Evolutionary conservation across 805 yeast genomes (phyloP).

Genomic region (Tetrapisispora arboricola): DNA sequence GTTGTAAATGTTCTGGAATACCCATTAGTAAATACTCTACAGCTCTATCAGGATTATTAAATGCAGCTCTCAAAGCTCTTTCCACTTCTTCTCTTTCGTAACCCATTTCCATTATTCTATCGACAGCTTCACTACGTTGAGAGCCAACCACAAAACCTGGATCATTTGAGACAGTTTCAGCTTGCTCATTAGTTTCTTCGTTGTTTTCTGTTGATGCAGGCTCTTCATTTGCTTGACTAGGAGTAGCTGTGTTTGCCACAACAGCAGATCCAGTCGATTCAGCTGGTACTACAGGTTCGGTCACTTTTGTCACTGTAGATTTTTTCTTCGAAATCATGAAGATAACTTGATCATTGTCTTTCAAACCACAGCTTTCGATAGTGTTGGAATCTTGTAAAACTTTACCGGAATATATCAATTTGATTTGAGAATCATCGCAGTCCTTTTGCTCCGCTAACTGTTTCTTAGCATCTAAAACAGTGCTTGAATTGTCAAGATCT

Average conservation of each 20-base stretch:
- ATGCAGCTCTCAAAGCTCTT: slow-evolving; percentile 87
- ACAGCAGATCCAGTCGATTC: slow-evolving; percentile 11
- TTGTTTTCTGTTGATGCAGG: slow-evolving; percentile 11
- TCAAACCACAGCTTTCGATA: slow-evolving; percentile 60
- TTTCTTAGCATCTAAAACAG: slow-evolving; percentile 63
- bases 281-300: slow-evolving; percentile 21
- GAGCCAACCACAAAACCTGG: slow-evolving; percentile 69
- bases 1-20: slow-evolving; percentile 55
- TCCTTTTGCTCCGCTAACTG: slow-evolving; percentile 58
- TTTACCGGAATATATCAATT: slow-evolving; percentile 87
- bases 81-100: slow-evolving; percentile 81
- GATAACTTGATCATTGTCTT: slow-evolving; percentile 78
- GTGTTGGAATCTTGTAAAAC: slow-evolving; percentile 78
- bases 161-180: slow-evolving; percentile 20
- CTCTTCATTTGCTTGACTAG: slow-evolving; percentile 12
- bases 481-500: slow-evolving; percentile 59
- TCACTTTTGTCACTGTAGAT: slow-evolving; percentile 13
- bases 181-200: slow-evolving; percentile 12
- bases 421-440: slow-evolving; percentile 64
- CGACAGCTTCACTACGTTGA: slow-evolving; percentile 67
- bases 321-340: slow-evolving; percentile 72
- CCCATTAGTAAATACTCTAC: slow-evolving; percentile 91
- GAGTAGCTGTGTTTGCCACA: slow-evolving; percentile 15
- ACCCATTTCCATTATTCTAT: slow-evolving; percentile 91
- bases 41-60: slow-evolving; percentile 95